Evolutionary conservation across 352 stramenopile genomes (phyloP).

Genomic region (Sclerospora graminicola): DNA sequence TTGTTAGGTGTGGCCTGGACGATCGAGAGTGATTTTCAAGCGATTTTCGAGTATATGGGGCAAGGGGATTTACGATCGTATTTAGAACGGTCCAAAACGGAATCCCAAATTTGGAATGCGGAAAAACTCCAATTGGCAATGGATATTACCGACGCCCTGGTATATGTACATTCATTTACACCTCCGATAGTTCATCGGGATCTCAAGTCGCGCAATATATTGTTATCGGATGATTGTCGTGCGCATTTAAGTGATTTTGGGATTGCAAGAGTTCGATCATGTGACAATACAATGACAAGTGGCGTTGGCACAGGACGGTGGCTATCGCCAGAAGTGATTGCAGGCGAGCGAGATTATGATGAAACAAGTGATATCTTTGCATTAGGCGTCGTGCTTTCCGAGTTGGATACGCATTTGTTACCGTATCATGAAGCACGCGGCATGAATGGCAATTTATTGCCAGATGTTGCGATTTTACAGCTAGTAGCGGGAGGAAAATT

Average conservation of each 20-base stretch:
- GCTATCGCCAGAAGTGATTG: constrained; percentile 49
- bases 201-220: constrained; percentile 49
- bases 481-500: constrained; percentile 26
- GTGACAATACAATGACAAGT: constrained; percentile 39
- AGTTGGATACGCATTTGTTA: constrained; percentile 43
- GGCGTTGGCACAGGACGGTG: constrained; percentile 38
- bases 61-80: constrained; percentile 45
- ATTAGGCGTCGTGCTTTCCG: constrained; percentile 42
- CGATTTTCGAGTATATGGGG: constrained; percentile 59
- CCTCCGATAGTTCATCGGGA: constrained; percentile 48
- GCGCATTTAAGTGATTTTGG: constrained; percentile 66
- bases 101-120: constrained; percentile 16
- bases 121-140: constrained; percentile 42
- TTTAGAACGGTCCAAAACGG: constrained; percentile 16
- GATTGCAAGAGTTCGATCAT: constrained; percentile 27
- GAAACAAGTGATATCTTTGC: constrained; percentile 45
- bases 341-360: constrained; percentile 33
- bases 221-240: constrained; percentile 25
- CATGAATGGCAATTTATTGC: constrained; percentile 21
- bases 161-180: constrained; percentile 51
- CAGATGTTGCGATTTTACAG: constrained; percentile 39
- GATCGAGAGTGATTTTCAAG: constrained; percentile 39
- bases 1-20: constrained; percentile 61
- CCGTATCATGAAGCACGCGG: constrained; percentile 35
- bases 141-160: constrained; percentile 39